A percentile compares a stretch with the other conserved stretches of the same genome.
Conservation (phyloP, 163 green algal species). For the Chloroidium sp. region DNA sequence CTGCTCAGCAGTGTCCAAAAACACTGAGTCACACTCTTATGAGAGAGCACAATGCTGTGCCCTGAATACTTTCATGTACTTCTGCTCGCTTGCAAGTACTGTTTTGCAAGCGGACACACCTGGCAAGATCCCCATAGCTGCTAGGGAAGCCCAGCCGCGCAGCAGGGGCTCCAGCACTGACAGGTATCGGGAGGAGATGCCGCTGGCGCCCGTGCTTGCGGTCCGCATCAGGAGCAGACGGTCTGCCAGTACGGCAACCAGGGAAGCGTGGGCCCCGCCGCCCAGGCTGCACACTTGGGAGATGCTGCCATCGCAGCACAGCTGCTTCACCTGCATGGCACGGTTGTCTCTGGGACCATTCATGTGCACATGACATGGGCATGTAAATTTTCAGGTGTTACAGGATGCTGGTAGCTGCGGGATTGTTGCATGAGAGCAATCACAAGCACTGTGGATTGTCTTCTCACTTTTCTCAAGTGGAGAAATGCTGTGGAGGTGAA, state of each 20-base stretch:
- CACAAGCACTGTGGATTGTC: too few relatives aligned
- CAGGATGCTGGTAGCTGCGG: too few relatives aligned
- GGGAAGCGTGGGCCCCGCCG: conserved; percentile 17
- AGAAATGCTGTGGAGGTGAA: too few relatives aligned
- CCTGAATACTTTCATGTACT: too few relatives aligned
- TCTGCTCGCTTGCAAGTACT: too few relatives aligned
- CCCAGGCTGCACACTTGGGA: conserved; percentile 26
- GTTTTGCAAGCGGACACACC: conserved; percentile 5
- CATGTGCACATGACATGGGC: too few relatives aligned
- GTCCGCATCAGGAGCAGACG: conserved; percentile 45
- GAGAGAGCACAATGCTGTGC: too few relatives aligned
- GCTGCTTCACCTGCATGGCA: conserved; percentile 38
- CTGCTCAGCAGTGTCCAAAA: conserved; percentile 8
- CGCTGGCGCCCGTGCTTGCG: not conserved
- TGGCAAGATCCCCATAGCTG: conserved; percentile 36
- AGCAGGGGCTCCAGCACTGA: conserved; percentile 48
- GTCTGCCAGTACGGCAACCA: conserved; percentile 55
- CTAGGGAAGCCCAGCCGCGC: conserved; percentile 51
- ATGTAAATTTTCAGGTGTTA: too few relatives aligned
- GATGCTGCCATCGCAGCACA: conserved; percentile 53
- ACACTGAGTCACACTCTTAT: not conserved
- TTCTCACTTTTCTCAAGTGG: too few relatives aligned
- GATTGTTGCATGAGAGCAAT: too few relatives aligned
- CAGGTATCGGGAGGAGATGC: conserved; percentile 27
- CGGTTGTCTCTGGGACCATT: too few relatives aligned